Percentiles rank a stretch among this genome's conserved stretches.
These are phyloP conservation scores for Trichoderma asperelloides DNA, from an alignment of 495 filamentous ascomycete genomes.

Conservation along the genomic window DNA sequence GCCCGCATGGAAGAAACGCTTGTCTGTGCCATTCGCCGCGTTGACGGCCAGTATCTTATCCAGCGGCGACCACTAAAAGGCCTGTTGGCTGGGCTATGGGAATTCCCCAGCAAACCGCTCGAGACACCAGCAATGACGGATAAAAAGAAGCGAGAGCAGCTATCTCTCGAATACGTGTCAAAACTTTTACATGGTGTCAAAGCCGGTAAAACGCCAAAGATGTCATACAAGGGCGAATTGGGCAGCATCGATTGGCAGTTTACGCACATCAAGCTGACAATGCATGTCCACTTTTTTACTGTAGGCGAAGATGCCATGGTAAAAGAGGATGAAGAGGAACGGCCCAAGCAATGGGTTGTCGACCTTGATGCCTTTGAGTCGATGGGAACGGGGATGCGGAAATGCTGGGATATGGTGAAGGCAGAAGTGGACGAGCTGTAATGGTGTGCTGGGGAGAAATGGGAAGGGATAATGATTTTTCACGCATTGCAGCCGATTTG, in stretches of 20 bases:
- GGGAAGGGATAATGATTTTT: neutral
- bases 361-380: slow-evolving; percentile 27
- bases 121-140: slow-evolving; percentile 14
- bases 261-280: slow-evolving; percentile 36
- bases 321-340: neutral
- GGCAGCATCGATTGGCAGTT: slow-evolving; percentile 37
- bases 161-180: slow-evolving; percentile 19
- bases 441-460: neutral
- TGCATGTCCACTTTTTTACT: slow-evolving; percentile 38
- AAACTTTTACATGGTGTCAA: slow-evolving; percentile 8
- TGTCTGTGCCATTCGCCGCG: slow-evolving; percentile 30
- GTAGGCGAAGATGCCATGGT: slow-evolving; percentile 5
- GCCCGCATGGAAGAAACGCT: slow-evolving; percentile 35
- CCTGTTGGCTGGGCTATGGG: slow-evolving; percentile 37
- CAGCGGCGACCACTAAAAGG: slow-evolving; percentile 35
- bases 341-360: slow-evolving; percentile 21
- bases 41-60: slow-evolving; percentile 30
- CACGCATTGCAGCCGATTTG: neutral
- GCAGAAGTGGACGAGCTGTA: neutral
- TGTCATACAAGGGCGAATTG: slow-evolving; percentile 20
- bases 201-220: slow-evolving; percentile 10
- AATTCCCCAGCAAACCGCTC: slow-evolving; percentile 32
- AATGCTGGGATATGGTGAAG: slow-evolving; percentile 31
- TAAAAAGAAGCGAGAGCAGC: slow-evolving; percentile 15
- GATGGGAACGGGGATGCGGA: slow-evolving; percentile 42